Conservation (phyloP, 192 early-diverging fungal genomes). For the Coemansia sp. region DNA sequence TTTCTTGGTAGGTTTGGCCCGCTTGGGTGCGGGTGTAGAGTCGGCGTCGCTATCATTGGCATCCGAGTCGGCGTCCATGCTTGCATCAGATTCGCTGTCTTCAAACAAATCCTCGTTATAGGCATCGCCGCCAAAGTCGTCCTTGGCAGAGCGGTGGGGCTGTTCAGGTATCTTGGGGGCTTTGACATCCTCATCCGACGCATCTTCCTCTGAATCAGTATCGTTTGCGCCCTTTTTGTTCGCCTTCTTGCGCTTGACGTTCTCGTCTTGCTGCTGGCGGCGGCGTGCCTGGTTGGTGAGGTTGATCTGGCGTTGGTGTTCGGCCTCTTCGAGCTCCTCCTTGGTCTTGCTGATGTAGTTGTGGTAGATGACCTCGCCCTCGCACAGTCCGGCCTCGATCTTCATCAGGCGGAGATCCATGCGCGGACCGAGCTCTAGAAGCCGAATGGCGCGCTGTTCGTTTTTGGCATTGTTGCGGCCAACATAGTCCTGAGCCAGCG, state of each 20-base stretch:
- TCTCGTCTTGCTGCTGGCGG: slow-evolving; percentile 1
- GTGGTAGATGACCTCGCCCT: slow-evolving; percentile 93
- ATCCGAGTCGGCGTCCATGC: background rate
- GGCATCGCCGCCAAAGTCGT: background rate
- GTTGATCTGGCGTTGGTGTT: slow-evolving; percentile 57
- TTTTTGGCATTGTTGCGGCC: slow-evolving; percentile 70
- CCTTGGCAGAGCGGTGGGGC: background rate
- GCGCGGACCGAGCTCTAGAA: slow-evolving; percentile 89
- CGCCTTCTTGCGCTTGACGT: slow-evolving; percentile 1
- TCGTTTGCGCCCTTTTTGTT: background rate
- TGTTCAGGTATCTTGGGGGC: background rate
- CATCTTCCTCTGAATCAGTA: background rate
- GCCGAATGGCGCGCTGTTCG: slow-evolving; percentile 82
- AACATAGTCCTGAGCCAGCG: slow-evolving; percentile 77
- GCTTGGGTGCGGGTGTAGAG: background rate
- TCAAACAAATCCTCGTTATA: slow-evolving; percentile 2
- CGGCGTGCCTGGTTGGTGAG: background rate
- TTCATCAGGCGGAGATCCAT: slow-evolving; percentile 85
- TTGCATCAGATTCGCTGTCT: background rate
- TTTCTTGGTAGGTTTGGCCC: background rate
- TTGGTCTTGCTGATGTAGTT: slow-evolving; percentile 70
- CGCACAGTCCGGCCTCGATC: slow-evolving; percentile 85
- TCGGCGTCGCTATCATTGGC: background rate
- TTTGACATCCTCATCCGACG: background rate
- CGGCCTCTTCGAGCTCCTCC: slow-evolving; percentile 69